Evolutionary conservation across 1,284 basidiomycete genomes (phyloP), one percentile per base, ranked within the genome.

Genomic region (Moesziomyces sp.): DNA sequence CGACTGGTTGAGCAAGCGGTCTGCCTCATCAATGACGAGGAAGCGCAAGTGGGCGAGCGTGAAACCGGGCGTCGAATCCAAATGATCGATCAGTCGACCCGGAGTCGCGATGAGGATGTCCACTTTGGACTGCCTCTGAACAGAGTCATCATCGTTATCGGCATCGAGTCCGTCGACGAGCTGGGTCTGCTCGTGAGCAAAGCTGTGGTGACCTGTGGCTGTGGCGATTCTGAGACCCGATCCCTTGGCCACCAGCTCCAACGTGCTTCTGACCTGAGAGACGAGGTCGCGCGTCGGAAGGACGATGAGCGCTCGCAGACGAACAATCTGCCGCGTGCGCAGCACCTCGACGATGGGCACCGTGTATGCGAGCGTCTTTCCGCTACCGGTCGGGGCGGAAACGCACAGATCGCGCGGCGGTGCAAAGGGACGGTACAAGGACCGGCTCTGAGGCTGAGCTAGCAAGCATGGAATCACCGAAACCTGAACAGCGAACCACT

Each of bases 251-350:
- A 83, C 53, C 1, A 70, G 62, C n/a, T 98, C 94, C 63, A 99
- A 90, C 0, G 93, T 96, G 85, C 97, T 94, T 44, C 90, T 87
- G 3, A 98, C 95, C 86, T 99, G 96, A 0, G 87, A 86, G 3
- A 98, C 97, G n/a, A 99, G 87, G 85, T 99, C 97, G 50, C 94
- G 88, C 3, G 97, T 99, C 0, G 97, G 97, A 0, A 99, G 86
- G 2, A 99, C 91, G 44, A 99, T 88, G 5, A 99, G 87, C 0
- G 96, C 95, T n/a, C 97, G 88, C 14, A 99, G 85, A 30, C 93
- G 89, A 6, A 65, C 63, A 4, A 81, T 49, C n/a, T 58, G 54
- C 7, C 55, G 53, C 40, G 58, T 49, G 5, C 65, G 51, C 54
- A 58, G 47, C 19, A 59, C 52, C 87, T 98, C 93, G 28, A 97